Base-by-base conservation (phyloP, 83 land plant genomes). In the Picea mariana region DNA sequence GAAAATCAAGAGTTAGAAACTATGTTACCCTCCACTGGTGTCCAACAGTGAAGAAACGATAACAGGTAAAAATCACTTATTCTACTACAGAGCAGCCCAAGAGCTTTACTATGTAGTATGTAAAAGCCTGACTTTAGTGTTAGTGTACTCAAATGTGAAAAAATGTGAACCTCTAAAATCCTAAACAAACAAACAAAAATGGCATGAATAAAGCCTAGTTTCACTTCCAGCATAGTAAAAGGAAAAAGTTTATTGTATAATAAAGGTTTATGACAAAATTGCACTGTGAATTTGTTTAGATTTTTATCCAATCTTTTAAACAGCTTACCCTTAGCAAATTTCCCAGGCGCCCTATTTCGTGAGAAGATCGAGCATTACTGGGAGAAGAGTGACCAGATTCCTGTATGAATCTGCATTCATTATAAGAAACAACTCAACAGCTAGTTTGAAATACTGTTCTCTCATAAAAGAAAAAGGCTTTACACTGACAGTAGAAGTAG, bases 341-440 rank as follows among this genome's bases (percentile, higher is more conserved):
- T 24, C 92, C 91, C 44, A 97, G 90, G 11, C 89, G 90, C 79
- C 98, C 98, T 81, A 97, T 85, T 72, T 49, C 87, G 80, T 97
- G 96, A 78, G 98, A 88, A 78, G 94, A 82, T 64, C 99, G 91
- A 27, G 84, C 89, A 86, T 87, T 92, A 75, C 75, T 90, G 55
- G 80, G 81, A 77, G 92, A 83, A 15, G 92, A 84, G 83, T 81
- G 84, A 23, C 86, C 95, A 40, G 82, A 83, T 66, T 92, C 92
- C 79, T 91, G 84, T 84, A 91, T 78, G 69, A 89, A 97, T 82
- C 99, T 97, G 90, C 71, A 85, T 34, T 62, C 38, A 81, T 69
- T 23, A 47, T 0, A 59, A 26, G 26, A 59, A 81, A 81, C 9
- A 58, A 77, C 59, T 26, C 21, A 59, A 77, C 23, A 44, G 13